Base-by-base conservation (phyloP, 177 flowering plant genomes). In the Vitis hybrid region DNA sequence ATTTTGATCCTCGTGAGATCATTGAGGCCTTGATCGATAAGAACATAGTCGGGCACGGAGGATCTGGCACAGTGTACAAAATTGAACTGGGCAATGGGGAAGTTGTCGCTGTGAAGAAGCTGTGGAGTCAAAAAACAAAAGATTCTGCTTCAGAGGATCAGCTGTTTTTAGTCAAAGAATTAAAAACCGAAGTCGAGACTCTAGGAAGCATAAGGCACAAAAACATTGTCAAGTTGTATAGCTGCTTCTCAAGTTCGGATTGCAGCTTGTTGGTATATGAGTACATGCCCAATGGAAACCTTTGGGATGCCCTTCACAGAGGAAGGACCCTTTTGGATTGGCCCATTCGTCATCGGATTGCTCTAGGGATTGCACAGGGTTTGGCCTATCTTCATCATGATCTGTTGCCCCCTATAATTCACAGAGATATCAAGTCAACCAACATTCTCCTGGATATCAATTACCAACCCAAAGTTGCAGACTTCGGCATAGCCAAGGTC, bases 331-430 rank as follows among this genome's bases (percentile, higher is more conserved):
- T 75, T 61, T 72, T 95, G 71, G 91, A 92, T 75, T 95, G 99
- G 98, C 95, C 98, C 0, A 88, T 81, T 5, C 86, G 99, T 13
- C 90, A 93, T 65, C 82, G 76, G 60, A 91, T 95, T 23, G 98
- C 98, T 0, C 81, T 92, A 0, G 99, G 98, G 15, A 69, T 93
- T 12, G 98, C 98, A 2, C 98, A 91, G 51, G 97, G 98, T 1
- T 69, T 95, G 72, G 92, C 97, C 34, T 93, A 95, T 68, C 92
- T 95, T 62, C 99, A 95, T 77, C 99, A 93, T 75, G 98, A 89
- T 79, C 82, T 91, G 50, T 61, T 81, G 70, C 87, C 85, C 0
- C 89, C 97, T 0, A 93, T 95, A 13, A 82, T 95, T 71, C 99
- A 95, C 74, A 80, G 99, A 70, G 99, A 95, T 67, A 87, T 95